Evolutionary conservation across 2,329 filamentous ascomycete species (phyloP), one percentile per base, ranked within the genome.

Genomic region (Aspergillus unguis): DNA sequence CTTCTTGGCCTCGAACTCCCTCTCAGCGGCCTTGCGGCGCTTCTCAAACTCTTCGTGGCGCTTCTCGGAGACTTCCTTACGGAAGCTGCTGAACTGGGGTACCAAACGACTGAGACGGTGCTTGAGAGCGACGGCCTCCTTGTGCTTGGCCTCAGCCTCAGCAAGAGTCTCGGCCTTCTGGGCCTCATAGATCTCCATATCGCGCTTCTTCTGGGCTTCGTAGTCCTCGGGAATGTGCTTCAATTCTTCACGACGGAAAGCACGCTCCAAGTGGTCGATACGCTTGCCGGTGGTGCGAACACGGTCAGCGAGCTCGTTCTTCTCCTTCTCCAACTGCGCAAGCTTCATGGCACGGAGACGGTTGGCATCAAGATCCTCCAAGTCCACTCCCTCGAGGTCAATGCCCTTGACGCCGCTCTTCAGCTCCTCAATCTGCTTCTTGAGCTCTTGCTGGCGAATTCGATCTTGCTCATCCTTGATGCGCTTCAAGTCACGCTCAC

Each of bases 41-140:
- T 88, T 92, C 81, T 97, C 94, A 63, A 97, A 99, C 74, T 97
- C 91, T 64, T 95, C 88, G 68, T 90, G 90, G 63, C 92, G 89
- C 68, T 90, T 87, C 72, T 94, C 87, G 57, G 89, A 88, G 49
- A 99, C 84, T 44, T 86, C 85, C 60, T 86, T 80, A 67, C 88
- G 85, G 83, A 96, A 97, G 7, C 77, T 76, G 71, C 94, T 90
- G 75, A 96, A 99, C 49, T 80, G 74, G n/a, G 86, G 82, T 59
- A 97, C 87, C 50, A 99, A 82, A 57, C 92, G 85, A 67, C 82
- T 86, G 47, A 99, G 85, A 69, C 94, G 88, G 74, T 95, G 87
- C 83, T 97, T 97, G 63, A 99, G 84, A 63, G 91, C 88, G 48
- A 99, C 87, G 57, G 89, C 91, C 70, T 92, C 89, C 74, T 87